A percentile compares a stretch with the other conserved stretches of the same genome.
Conservation (phyloP, 2,329 filamentous ascomycete genomes). For the Apiospora koreana region DNA sequence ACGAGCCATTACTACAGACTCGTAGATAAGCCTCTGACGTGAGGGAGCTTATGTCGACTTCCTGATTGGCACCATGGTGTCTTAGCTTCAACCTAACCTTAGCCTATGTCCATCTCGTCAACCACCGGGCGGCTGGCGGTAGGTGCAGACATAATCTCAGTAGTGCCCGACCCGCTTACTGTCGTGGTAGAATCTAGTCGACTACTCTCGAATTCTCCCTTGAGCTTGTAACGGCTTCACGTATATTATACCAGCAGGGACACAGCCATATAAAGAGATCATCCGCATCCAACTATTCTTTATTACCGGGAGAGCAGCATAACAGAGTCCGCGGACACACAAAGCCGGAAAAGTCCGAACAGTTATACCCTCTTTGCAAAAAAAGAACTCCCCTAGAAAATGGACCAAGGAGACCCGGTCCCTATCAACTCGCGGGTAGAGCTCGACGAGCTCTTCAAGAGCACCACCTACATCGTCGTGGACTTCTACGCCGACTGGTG, state of each 20-base stretch:
- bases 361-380: not conserved
- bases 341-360: not conserved
- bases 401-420: not conserved
- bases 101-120: not conserved
- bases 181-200: not conserved
- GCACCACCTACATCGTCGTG: constrained; percentile 47
- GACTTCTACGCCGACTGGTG: constrained; percentile 70
- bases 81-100: not conserved
- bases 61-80: not conserved
- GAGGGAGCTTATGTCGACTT: not conserved
- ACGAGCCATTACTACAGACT: not conserved
- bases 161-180: not conserved
- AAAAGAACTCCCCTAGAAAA: not conserved
- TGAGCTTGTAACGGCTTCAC: not conserved
- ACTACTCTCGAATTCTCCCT: not conserved
- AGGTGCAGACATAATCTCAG: not conserved
- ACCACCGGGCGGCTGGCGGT: not conserved
- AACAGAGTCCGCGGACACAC: not conserved
- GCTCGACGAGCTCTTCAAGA: constrained; percentile 48
- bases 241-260: not conserved
- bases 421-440: not conserved
- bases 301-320: not conserved
- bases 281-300: not conserved
- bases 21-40: not conserved
- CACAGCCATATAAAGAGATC: not conserved